Percentiles rank a stretch among this genome's conserved stretches.
Evolutionary conservation across 306 rosid genomes (phyloP).

Genomic region (Prinsepia uniflora): DNA sequence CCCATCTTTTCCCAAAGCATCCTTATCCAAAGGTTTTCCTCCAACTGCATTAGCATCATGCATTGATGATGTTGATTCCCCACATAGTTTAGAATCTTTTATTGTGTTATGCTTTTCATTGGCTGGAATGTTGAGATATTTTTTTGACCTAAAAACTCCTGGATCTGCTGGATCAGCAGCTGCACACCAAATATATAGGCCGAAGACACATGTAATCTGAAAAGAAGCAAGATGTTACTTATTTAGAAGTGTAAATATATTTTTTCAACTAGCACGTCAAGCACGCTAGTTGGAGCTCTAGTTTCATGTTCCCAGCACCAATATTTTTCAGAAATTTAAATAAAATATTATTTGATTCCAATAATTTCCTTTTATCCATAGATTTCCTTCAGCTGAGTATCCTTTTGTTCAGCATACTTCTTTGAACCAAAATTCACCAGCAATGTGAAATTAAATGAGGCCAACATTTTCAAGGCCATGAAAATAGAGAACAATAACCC

Average conservation of each 20-base stretch:
- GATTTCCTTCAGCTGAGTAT: neutral
- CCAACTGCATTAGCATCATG: constrained; percentile 56
- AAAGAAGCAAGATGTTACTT: constrained; percentile 28
- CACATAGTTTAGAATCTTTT: constrained; percentile 61
- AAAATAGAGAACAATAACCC: neutral
- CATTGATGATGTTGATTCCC: constrained; percentile 58
- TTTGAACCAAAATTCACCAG: neutral
- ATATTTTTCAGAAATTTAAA: neutral
- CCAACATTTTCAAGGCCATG: neutral
- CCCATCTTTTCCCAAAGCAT: constrained; percentile 41
- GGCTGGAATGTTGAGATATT: constrained; percentile 60
- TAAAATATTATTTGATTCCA: neutral
- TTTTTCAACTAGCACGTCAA: neutral
- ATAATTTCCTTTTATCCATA: neutral
- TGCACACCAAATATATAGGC: constrained; percentile 95
- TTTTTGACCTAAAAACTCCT: constrained; percentile 91
- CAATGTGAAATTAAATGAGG: neutral
- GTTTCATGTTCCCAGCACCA: neutral
- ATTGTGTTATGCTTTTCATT: constrained; percentile 42
- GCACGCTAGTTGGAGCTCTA: neutral
- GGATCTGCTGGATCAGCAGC: constrained; percentile 97
- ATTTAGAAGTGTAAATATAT: neutral
- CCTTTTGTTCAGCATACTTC: neutral
- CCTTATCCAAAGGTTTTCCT: constrained; percentile 56
- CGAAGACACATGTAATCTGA: constrained; percentile 82